Evolutionary conservation across 768 basidiomycete genomes (phyloP), one percentile per base, ranked within the genome.

Genomic region (Fomitopsis serialis): DNA sequence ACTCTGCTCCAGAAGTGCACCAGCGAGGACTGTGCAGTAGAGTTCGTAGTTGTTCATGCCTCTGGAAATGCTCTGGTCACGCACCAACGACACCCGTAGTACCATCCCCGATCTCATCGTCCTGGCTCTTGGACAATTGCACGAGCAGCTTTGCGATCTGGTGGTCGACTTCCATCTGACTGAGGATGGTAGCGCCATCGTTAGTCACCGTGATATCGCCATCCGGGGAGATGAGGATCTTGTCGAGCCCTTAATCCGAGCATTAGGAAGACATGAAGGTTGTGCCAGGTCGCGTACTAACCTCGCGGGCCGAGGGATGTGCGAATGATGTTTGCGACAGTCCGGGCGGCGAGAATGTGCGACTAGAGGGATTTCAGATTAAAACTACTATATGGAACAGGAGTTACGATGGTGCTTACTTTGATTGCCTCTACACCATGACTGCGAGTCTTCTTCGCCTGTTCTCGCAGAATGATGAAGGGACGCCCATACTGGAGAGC

Each of bases 191-290:
- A 6, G 97, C 97, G 47, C 97, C 97, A 71, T 99, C 97, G 72
- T 99, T 99, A 13, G 97, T 98, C 35, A 98, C 96, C 29, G 95
- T 98, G 64, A 99, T 98, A 63, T 99, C 97, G 46, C 97, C 97
- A 75, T 98, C 97, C 21, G 95, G 87, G 25, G 91, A 92, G 61
- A 94, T 92, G 62, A 94, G 80, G 63, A 94, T 92, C 80, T 94
- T 94, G 77, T 94, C 92, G 46, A 98, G 81, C 42, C 96, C 93
- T 96, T 57, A 12, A 34, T 29, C n/a, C 51, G 42, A 42, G 32
- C 23, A 17, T 23, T 32, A 42, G 29, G 37, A 19, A 40, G 8
- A 7, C 37, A 17, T 15, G 7, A 17, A 15, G 15, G 37, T 40
- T 6, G 29, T 32, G 11, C 27, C 3, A 29, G 5, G 22, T 23